Conservation (phyloP, 352 stramenopile species). For the Aphanomyces euteiches region DNA sequence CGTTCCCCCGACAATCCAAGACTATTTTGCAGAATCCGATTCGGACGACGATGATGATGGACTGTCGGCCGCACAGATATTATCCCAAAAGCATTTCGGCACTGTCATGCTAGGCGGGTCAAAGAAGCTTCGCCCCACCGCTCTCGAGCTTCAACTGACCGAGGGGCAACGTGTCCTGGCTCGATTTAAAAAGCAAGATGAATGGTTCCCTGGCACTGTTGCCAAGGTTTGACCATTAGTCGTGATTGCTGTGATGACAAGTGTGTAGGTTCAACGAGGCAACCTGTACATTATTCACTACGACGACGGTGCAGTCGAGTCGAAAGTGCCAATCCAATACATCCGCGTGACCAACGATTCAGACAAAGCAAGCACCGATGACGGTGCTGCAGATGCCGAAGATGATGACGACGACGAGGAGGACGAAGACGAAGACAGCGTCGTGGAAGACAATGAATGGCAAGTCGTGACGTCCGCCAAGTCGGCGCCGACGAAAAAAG, state of each 20-base stretch:
- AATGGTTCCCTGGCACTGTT: constrained; percentile 66
- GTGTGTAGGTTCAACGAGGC: constrained; percentile 36
- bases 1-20: constrained; percentile 41
- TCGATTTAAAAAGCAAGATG: constrained; percentile 47
- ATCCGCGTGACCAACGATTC: constrained; percentile 37
- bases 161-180: constrained; percentile 55
- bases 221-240: constrained; percentile 41
- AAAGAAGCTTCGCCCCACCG: constrained; percentile 6
- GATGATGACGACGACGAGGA: constrained; percentile 1
- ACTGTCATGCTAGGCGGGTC: constrained; percentile 45
- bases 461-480: constrained; percentile 46
- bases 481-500: constrained; percentile 26
- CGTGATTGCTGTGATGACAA: constrained; percentile 41
- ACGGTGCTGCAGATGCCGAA: background rate
- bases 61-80: constrained; percentile 53
- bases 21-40: constrained; percentile 8
- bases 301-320: constrained; percentile 71
- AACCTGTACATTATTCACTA: constrained; percentile 71
- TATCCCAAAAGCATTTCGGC: constrained; percentile 61
- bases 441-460: constrained; percentile 65
- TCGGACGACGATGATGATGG: constrained; percentile 40
- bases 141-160: constrained; percentile 35
- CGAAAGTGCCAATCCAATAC: constrained; percentile 52
- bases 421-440: constrained; percentile 30
- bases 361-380: constrained; percentile 22